phyloP scores from a whole-genome alignment of 108 stramenopile species.

The Cyclotella baltica region DNA sequence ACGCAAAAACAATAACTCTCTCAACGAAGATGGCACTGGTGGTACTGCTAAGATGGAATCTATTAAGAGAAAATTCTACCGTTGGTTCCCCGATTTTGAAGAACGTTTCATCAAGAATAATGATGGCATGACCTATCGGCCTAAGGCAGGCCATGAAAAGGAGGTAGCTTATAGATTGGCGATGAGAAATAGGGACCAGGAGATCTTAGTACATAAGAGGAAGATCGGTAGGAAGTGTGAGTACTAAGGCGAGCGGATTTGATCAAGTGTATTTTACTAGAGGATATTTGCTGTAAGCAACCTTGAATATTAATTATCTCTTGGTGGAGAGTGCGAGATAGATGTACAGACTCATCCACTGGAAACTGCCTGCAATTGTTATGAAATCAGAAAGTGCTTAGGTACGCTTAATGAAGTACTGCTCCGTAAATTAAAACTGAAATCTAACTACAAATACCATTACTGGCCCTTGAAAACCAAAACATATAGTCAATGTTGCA shows the following conservation, averaged over 20 bases:
- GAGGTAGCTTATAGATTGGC: not conserved
- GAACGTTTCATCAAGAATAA: slow-evolving; percentile 10
- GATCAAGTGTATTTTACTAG: too few relatives aligned
- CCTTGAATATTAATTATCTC: too few relatives aligned
- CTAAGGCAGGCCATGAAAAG: slow-evolving; percentile 21
- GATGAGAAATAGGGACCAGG: slow-evolving; percentile 10
- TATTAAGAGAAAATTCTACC: slow-evolving; percentile 22
- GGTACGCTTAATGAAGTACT: too few relatives aligned
- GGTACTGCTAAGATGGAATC: slow-evolving; percentile 5
- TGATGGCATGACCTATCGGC: slow-evolving; percentile 12
- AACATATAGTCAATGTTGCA: too few relatives aligned
- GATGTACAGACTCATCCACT: too few relatives aligned
- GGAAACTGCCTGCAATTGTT: too few relatives aligned
- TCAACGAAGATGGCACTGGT: not conserved
- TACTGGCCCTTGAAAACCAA: too few relatives aligned
- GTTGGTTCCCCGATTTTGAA: slow-evolving; percentile 34
- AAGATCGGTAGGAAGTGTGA: slow-evolving; percentile 10
- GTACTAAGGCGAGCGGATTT: not conserved
- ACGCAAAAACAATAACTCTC: slow-evolving; percentile 5
- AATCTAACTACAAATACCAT: too few relatives aligned
- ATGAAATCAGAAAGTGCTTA: too few relatives aligned
- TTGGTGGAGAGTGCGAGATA: too few relatives aligned
- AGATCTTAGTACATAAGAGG: slow-evolving; percentile 10
- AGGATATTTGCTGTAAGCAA: too few relatives aligned
- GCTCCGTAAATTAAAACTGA: too few relatives aligned